Evolutionary conservation across 2,329 filamentous ascomycete genomes (phyloP).

Genomic region (Aspergillus sp.): DNA sequence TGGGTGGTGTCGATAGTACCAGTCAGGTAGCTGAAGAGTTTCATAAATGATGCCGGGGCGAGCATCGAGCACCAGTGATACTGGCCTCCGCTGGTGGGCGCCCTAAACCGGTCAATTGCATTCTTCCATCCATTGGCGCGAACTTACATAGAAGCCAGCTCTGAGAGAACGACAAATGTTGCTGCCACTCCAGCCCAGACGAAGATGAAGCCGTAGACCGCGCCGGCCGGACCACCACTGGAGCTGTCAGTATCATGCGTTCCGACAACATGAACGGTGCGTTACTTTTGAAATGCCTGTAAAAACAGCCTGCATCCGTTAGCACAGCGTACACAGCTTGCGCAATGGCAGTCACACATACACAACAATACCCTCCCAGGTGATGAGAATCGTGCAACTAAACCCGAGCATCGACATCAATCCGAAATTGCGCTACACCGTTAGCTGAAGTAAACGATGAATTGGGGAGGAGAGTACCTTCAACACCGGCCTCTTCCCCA

Average conservation of each 20-base stretch:
- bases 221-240: constrained; percentile 34
- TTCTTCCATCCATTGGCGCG: no score
- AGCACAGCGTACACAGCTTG: neutral
- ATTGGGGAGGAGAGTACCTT: constrained; percentile 25
- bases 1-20: constrained; percentile 18
- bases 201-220: constrained; percentile 34
- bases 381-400: constrained; percentile 40
- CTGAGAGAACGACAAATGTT: constrained; percentile 28
- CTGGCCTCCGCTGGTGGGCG: constrained; percentile 36
- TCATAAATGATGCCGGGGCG: constrained; percentile 33
- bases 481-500: constrained; percentile 53
- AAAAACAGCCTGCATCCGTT: constrained; percentile 13
- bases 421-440: constrained; percentile 37
- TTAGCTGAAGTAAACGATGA: neutral
- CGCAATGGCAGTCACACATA: constrained; percentile 15
- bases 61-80: constrained; percentile 45
- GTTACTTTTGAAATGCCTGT: constrained; percentile 22
- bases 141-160: constrained; percentile 35
- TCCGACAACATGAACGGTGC: neutral
- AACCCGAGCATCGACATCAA: constrained; percentile 42
- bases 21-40: constrained; percentile 40
- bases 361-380: constrained; percentile 42
- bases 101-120: constrained; percentile 17
- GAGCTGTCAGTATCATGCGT: constrained; percentile 3
- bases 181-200: constrained; percentile 29